Evolutionary conservation across 495 filamentous ascomycete species (phyloP).

Genomic region (Penicillium nucicola): DNA sequence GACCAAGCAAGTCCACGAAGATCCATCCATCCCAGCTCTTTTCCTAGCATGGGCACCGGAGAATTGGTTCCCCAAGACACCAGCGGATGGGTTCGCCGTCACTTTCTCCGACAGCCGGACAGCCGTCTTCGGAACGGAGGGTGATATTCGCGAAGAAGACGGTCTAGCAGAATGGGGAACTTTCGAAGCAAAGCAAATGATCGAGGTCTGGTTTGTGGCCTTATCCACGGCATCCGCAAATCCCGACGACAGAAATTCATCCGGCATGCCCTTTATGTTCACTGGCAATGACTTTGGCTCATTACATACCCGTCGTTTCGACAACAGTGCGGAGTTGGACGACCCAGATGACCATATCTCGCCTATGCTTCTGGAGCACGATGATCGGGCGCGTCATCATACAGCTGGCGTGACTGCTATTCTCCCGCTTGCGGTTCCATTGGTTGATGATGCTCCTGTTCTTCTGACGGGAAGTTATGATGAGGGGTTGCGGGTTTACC

Average conservation of each 20-base stretch:
- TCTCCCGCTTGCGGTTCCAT: constrained; percentile 53
- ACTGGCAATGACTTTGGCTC: constrained; percentile 35
- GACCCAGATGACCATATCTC: constrained; percentile 17
- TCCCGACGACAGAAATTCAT: not conserved
- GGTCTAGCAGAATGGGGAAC: constrained; percentile 22
- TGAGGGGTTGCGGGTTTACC: constrained; percentile 70
- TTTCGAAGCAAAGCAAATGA: constrained; percentile 34
- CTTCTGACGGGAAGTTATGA: constrained; percentile 92
- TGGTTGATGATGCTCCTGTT: constrained; percentile 41
- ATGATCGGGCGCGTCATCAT: constrained; percentile 52
- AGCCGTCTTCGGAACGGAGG: constrained; percentile 46
- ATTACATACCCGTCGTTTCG: constrained; percentile 32
- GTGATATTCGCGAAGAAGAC: constrained; percentile 7
- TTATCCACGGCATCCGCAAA: constrained; percentile 17
- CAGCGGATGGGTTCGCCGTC: constrained; percentile 53
- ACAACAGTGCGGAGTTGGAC: constrained; percentile 11
- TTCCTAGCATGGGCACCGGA: constrained; percentile 70
- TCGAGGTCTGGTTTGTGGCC: constrained; percentile 49
- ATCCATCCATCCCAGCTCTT: constrained; percentile 59
- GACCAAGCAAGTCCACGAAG: constrained; percentile 40
- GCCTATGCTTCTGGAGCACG: constrained; percentile 21
- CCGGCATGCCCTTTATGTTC: constrained; percentile 32
- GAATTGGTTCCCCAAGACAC: constrained; percentile 27
- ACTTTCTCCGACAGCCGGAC: constrained; percentile 65
- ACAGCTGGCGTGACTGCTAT: constrained; percentile 87